These are phyloP conservation scores for Wickerhamiella kurtzmanii DNA, from an alignment of 805 yeast species.

Conservation along the genomic window DNA sequence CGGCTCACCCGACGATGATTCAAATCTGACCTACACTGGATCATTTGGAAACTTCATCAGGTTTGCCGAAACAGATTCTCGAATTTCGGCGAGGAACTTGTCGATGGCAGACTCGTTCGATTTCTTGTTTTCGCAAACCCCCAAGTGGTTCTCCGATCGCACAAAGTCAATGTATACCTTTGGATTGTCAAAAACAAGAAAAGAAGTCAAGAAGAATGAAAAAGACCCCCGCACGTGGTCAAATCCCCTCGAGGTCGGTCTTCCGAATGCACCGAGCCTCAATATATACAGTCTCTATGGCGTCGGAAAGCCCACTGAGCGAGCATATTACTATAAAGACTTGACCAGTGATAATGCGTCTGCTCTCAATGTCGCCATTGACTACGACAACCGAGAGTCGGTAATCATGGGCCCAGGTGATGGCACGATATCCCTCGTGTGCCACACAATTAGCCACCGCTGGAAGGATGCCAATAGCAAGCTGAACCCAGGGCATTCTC, in stretches of 20 bases:
- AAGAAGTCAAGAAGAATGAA: conserved; percentile 52
- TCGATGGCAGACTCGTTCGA: conserved; percentile 61
- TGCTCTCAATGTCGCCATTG: conserved; percentile 59
- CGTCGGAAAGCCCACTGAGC: conserved; percentile 91
- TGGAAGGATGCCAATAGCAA: conserved; percentile 58
- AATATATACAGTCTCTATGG: conserved; percentile 85
- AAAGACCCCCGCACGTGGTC: conserved; percentile 71
- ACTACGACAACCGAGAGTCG: conserved; percentile 46
- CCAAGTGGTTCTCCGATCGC: conserved; percentile 61
- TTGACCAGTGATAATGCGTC: conserved; percentile 39
- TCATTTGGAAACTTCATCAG: conserved; percentile 65
- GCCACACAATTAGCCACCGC: conserved; percentile 83
- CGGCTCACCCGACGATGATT: conserved; percentile 58
- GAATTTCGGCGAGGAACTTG: conserved; percentile 36
- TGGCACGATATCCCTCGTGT: conserved; percentile 79
- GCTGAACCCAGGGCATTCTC: conserved; percentile 62
- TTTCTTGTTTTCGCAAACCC: conserved; percentile 47
- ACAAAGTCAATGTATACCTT: conserved; percentile 59
- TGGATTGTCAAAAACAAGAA: conserved; percentile 52
- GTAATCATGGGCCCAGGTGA: conserved; percentile 87
- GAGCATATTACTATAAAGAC: conserved; percentile 77
- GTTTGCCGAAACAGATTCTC: conserved; percentile 37
- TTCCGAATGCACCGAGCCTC: conserved; percentile 90
- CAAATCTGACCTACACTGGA: conserved; percentile 21
- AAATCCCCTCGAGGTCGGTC: conserved; percentile 85